Conservation (phyloP, 345 rosid genomes). For the Pistacia vera region DNA sequence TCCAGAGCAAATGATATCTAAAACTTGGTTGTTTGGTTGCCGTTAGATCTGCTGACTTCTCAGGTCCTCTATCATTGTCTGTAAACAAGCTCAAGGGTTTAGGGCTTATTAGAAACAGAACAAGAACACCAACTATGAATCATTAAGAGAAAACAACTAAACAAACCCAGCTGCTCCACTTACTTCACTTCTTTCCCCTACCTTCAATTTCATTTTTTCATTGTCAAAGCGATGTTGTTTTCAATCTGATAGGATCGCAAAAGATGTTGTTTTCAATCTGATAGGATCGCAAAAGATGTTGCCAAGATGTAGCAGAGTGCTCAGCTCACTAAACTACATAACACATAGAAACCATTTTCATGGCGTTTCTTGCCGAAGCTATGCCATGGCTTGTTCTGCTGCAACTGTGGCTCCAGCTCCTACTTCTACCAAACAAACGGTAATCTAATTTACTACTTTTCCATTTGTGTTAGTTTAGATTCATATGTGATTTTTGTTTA, state of each 20-base stretch:
- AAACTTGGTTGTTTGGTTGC: neutral
- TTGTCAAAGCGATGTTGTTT: neutral
- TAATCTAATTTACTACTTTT: slow-evolving; percentile 17
- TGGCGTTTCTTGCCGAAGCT: too few relatives aligned
- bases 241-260: neutral
- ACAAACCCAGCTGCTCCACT: neutral
- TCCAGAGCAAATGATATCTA: too few relatives aligned
- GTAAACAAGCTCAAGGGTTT: neutral
- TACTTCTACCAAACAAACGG: slow-evolving; percentile 41
- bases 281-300: slow-evolving; percentile 37
- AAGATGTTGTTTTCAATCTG: slow-evolving; percentile 40
- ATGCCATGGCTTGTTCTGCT: slow-evolving; percentile 13
- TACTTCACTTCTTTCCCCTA: neutral
- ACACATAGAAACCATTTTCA: slow-evolving; percentile 26
- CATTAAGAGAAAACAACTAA: too few relatives aligned
- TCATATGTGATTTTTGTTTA: neutral
- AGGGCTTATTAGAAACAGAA: neutral
- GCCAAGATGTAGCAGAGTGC: slow-evolving; percentile 53
- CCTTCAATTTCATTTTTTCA: neutral
- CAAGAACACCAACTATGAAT: too few relatives aligned
- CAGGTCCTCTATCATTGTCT: neutral
- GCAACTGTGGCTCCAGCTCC: slow-evolving; percentile 42
- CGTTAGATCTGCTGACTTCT: neutral
- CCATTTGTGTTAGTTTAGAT: neutral
- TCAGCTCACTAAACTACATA: slow-evolving; percentile 30